These are phyloP conservation scores for Fraxinus pennsylvanica DNA, from an alignment of 257 asterid genomes.

Conservation along the genomic window DNA sequence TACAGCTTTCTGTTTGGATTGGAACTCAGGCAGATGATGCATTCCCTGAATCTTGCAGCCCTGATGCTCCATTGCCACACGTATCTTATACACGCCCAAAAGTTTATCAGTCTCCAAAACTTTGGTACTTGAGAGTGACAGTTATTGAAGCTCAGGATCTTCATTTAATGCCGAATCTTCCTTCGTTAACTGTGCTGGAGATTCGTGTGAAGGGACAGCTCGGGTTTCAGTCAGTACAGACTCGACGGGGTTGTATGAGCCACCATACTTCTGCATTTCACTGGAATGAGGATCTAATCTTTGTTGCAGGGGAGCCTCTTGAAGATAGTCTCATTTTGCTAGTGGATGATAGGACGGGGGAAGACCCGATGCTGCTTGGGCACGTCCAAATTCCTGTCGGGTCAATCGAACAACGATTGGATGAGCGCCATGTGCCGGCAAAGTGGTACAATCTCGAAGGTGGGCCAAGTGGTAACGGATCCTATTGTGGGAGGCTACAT, in stretches of 20 bases:
- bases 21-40: slow-evolving; percentile 96
- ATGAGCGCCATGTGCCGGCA: slow-evolving; percentile 77
- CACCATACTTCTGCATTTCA: slow-evolving; percentile 61
- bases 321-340: slow-evolving; percentile 76
- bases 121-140: slow-evolving; percentile 83
- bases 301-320: slow-evolving; percentile 89
- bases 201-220: slow-evolving; percentile 79
- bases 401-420: slow-evolving; percentile 68
- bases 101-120: slow-evolving; percentile 91
- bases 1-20: slow-evolving; percentile 90
- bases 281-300: slow-evolving; percentile 82
- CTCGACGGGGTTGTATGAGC: slow-evolving; percentile 82
- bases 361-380: slow-evolving; percentile 76
- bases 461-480: slow-evolving; percentile 51
- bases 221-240: slow-evolving; percentile 80
- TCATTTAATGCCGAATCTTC: slow-evolving; percentile 67
- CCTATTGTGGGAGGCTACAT: slow-evolving; percentile 73
- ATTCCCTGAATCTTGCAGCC: slow-evolving; percentile 77
- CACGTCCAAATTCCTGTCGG: slow-evolving; percentile 68
- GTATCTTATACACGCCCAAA: slow-evolving; percentile 82
- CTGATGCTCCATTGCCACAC: slow-evolving; percentile 72
- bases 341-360: slow-evolving; percentile 81
- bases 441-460: slow-evolving; percentile 81
- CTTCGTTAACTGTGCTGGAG: slow-evolving; percentile 79
- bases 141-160: slow-evolving; percentile 90